Percentiles rank a stretch among this genome's conserved stretches.
Evolutionary conservation across 768 basidiomycete genomes (phyloP).

Genomic region (Serendipita sp.): DNA sequence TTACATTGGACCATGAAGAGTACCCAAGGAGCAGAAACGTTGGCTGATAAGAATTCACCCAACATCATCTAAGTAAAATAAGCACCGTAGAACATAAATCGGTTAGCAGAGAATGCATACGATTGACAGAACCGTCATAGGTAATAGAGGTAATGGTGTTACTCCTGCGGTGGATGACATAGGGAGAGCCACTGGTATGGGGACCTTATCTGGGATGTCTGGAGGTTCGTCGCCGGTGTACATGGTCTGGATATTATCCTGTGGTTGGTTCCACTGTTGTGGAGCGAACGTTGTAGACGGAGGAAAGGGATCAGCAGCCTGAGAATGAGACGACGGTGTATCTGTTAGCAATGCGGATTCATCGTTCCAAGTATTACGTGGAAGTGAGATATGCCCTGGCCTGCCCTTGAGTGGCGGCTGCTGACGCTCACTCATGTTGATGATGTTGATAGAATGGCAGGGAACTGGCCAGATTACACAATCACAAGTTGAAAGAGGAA

Average conservation of each 20-base stretch:
- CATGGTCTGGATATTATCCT: conserved; percentile 7
- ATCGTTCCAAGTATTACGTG: conserved; percentile 6
- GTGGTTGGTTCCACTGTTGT: not conserved
- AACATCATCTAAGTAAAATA: conserved; percentile 55
- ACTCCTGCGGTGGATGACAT: conserved; percentile 21
- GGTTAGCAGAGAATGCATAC: conserved; percentile 29
- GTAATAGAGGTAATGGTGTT: conserved; percentile 71
- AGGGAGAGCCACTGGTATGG: conserved; percentile 25
- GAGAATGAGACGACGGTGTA: conserved; percentile 8
- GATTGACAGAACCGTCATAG: conserved; percentile 87
- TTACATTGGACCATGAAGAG: conserved; percentile 86
- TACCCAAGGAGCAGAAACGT: conserved; percentile 81
- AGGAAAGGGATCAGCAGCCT: not conserved
- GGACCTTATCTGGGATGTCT: conserved; percentile 4
- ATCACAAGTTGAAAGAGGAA: too few species aligned
- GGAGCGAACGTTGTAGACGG: conserved; percentile 1
- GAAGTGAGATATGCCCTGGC: conserved; percentile 7
- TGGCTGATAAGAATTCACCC: conserved; percentile 87
- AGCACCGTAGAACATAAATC: not conserved
- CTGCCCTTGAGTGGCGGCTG: not conserved
- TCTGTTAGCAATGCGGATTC: conserved; percentile 10
- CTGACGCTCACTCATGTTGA: not conserved
- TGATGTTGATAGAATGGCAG: too few species aligned
- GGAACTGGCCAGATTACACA: too few species aligned
- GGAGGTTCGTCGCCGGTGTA: conserved; percentile 2